Conservation (phyloP, 2,329 filamentous ascomycete species). For the Fusarium sp. region DNA sequence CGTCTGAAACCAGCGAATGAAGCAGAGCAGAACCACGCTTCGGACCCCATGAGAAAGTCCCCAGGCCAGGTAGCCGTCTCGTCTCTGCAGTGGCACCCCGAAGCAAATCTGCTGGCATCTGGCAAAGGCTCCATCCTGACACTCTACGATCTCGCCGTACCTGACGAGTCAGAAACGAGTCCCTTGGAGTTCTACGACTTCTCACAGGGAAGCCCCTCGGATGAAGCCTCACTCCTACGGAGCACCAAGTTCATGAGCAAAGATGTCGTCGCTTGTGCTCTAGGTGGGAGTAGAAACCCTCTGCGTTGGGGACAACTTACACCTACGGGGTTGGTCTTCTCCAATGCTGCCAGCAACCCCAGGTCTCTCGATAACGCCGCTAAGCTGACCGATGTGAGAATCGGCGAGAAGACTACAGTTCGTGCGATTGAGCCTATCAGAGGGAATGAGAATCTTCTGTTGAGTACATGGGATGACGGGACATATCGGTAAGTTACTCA, state of each 20-base stretch:
- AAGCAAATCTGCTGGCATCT: conserved; percentile 49
- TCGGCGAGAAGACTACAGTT: conserved; percentile 57
- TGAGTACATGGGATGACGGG: conserved; percentile 68
- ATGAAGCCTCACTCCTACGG: conserved; percentile 49
- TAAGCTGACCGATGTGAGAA: conserved; percentile 41
- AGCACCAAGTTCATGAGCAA: conserved; percentile 62
- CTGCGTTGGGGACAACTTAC: conserved; percentile 62
- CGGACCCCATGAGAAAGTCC: conserved; percentile 45
- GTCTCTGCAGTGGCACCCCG: conserved; percentile 53
- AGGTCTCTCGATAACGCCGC: conserved; percentile 33
- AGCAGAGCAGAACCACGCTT: conserved; percentile 9
- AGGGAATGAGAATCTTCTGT: conserved; percentile 57
- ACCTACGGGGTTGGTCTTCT: conserved; percentile 59
- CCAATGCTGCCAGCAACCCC: conserved; percentile 53
- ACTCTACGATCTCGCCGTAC: conserved; percentile 48
- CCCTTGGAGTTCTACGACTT: conserved; percentile 50
- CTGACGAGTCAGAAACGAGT: conserved; percentile 21
- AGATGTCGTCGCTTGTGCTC: conserved; percentile 60
- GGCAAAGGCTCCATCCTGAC: conserved; percentile 51
- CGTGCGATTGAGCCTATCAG: conserved; percentile 62
- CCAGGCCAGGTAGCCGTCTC: conserved; percentile 52
- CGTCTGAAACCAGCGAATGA: conserved; percentile 38
- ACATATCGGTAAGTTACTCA: conserved; percentile 55
- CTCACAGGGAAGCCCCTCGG: conserved; percentile 23
- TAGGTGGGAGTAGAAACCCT: conserved; percentile 59